Base-by-base conservation (phyloP, 2,329 filamentous ascomycete species). In the Aspergillus melleus region DNA sequence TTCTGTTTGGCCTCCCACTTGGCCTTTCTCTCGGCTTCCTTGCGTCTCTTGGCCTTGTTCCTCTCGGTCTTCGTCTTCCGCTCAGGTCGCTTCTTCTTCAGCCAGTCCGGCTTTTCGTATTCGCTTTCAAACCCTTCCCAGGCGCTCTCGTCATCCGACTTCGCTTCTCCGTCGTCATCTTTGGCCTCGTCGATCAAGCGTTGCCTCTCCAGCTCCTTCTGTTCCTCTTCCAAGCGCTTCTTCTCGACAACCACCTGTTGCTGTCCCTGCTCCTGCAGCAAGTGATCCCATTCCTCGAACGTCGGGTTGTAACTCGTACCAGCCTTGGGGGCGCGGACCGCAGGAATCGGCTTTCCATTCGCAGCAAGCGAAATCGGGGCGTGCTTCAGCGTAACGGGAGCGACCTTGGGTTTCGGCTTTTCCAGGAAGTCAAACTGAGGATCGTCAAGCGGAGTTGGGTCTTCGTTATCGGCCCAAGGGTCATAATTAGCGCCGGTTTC, bases 261-360 rank as follows among this genome's bases (percentile, higher is more conserved):
- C 58, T 88, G 84, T 50, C 91, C 90, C 76, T 96, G 91, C 47
- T 86, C 82, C 20, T 85, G 83, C 49, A 96, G 80, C 16, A 94
- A 85, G 9, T 86, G 83, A 68, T 93, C 89, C 83, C 96, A 99
- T 64, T 96, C 92, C 64, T 87, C 84, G 68, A 96, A 96, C 6
- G 86, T 81, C 0, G 95, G 95, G 74, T 99, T 99, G 80, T 99
- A 99, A 68, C 91, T 96, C 75, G 89, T 91, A 60, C 91, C 92
- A 16, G 89, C 91, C 6, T 87, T 84, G 1, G 95, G 95, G 70
- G 88, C 90, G 62, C 84, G 83, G 0, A 99, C 90, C 2, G 92
- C 88, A 1, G 91, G 90, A 9, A 96, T 81, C 0, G 84, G 76
- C 74, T 94, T 96, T 42, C 92, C 93, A 70, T 84, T 91, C 49